Evolutionary conservation across 495 filamentous ascomycete species (phyloP).

Genomic region (Xylaria curta): DNA sequence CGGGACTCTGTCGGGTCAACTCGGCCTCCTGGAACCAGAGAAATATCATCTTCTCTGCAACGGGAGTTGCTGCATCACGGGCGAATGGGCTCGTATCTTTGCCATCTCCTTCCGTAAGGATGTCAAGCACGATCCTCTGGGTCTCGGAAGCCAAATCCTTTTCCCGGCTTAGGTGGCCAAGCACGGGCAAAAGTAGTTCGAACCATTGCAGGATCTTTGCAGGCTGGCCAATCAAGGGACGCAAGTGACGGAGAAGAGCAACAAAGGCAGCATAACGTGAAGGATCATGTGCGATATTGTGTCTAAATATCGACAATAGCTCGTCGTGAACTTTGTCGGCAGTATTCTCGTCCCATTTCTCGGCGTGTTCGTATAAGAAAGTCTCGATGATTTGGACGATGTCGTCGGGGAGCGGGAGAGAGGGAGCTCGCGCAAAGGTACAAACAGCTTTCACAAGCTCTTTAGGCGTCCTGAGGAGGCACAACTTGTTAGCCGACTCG

Average conservation of each 20-base stretch:
- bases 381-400: slow-evolving; percentile 61
- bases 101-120: slow-evolving; percentile 65
- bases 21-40: slow-evolving; percentile 65
- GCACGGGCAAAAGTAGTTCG: slow-evolving; percentile 65
- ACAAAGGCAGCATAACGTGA: slow-evolving; percentile 67
- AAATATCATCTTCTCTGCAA: slow-evolving; percentile 60
- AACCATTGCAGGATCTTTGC: slow-evolving; percentile 68
- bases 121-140: slow-evolving; percentile 60
- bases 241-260: slow-evolving; percentile 62
- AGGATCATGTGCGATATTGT: slow-evolving; percentile 57
- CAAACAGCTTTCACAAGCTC: slow-evolving; percentile 67
- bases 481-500: slow-evolving; percentile 2
- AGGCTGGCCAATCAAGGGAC: slow-evolving; percentile 62
- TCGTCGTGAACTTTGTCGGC: slow-evolving; percentile 71
- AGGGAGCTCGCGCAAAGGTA: slow-evolving; percentile 56
- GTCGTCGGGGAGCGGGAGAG: slow-evolving; percentile 67
- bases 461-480: slow-evolving; percentile 56
- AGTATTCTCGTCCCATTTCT: slow-evolving; percentile 63
- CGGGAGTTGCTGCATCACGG: slow-evolving; percentile 49
- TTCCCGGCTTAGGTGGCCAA: slow-evolving; percentile 63
- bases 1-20: slow-evolving; percentile 47
- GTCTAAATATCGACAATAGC: slow-evolving; percentile 64
- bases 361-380: slow-evolving; percentile 65
- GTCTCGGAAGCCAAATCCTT: slow-evolving; percentile 65
- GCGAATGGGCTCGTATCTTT: slow-evolving; percentile 48